Evolutionary conservation across 1,139 yeast genomes (phyloP).

Genomic region (Trichomonascaceae sp.): DNA sequence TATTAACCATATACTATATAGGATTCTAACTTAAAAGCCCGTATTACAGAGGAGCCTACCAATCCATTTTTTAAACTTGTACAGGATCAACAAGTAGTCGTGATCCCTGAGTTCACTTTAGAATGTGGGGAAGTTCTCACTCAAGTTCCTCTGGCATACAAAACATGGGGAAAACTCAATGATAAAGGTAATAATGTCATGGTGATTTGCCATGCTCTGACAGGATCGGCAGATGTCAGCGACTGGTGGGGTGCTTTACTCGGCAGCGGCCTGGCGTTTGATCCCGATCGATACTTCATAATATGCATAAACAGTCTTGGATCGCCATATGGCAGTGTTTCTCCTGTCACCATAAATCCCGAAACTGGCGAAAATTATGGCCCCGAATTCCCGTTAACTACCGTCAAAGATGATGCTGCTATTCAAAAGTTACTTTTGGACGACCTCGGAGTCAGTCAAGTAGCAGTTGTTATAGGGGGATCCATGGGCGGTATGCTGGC

Average conservation of each 20-base stretch:
- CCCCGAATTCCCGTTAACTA: constrained; percentile 89
- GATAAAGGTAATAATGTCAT: constrained; percentile 62
- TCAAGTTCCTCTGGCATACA: constrained; percentile 87
- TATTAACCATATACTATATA: neutral
- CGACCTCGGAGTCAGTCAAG: constrained; percentile 58
- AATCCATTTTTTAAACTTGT: constrained; percentile 75
- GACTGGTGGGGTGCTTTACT: constrained; percentile 98
- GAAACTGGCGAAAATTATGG: constrained; percentile 74
- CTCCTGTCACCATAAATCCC: constrained; percentile 76
- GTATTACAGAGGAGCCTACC: constrained; percentile 39
- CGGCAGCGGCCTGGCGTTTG: constrained; percentile 84
- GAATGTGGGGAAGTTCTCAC: constrained; percentile 76
- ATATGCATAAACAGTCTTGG: constrained; percentile 88
- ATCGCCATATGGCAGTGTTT: constrained; percentile 93
- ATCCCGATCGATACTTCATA: constrained; percentile 78
- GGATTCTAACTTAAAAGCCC: constrained; percentile 15
- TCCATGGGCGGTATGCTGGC: constrained; percentile 99
- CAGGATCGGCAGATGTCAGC: constrained; percentile 90
- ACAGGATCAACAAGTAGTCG: constrained; percentile 72
- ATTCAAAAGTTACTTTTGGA: constrained; percentile 76
- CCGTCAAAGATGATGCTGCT: constrained; percentile 81
- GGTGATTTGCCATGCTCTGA: constrained; percentile 88
- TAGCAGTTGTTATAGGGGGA: constrained; percentile 90
- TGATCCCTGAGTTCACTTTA: constrained; percentile 65
- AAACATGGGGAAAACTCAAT: constrained; percentile 88